Base-by-base conservation (phyloP, 2,329 filamentous ascomycete genomes). In the Aschersonia sp. region DNA sequence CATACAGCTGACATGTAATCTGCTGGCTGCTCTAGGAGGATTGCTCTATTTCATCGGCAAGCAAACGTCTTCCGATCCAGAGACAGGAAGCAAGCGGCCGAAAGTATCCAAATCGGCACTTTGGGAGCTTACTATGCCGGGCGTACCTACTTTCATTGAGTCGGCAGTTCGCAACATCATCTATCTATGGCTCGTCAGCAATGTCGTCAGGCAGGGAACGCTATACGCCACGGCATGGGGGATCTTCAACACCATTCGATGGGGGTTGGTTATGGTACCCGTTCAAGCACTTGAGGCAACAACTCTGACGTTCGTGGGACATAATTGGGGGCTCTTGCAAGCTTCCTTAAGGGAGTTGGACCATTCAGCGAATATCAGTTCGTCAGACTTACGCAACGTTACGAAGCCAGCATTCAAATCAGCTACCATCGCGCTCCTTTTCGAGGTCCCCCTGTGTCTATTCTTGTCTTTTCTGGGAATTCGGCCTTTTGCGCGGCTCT, bases 231-330 rank as follows among this genome's bases (percentile, higher is more conserved):
- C 82, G 0, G 80, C 82, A 0, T 88, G 82, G 82, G 78, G 81
- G 2, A 68, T 86, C 7, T 88, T 88, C 65, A 83, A 75, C 48
- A 86, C 81, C 0, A 86, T 87, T 42, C 72, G 82, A 10, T 86
- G 82, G 82, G 83, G 82, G 0, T 65, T 87, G 1, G 66, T 87
- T 31, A 88, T 87, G 82, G 80, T 86, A 0, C 82, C 82, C 0
- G 78, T 87, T 0, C 74, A 78, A 51, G 72, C 81, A 0, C 65
- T 86, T 0, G 81, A 88, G 59, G 76, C 77, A 2, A 82, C 82
- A 0, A 70, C 78, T 0, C 63, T 83, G 0, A 69, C 78, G 0
- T 86, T 85, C 55, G 69, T 84, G 12, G 80, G 82, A 0, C 82
- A 87, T 53, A 63, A 62, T 1, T 87, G 82, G 82, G 81, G 81